These are phyloP conservation scores for Rubroboletus pulcherrimus DNA, from an alignment of 768 basidiomycete species.

Conservation along the genomic window DNA sequence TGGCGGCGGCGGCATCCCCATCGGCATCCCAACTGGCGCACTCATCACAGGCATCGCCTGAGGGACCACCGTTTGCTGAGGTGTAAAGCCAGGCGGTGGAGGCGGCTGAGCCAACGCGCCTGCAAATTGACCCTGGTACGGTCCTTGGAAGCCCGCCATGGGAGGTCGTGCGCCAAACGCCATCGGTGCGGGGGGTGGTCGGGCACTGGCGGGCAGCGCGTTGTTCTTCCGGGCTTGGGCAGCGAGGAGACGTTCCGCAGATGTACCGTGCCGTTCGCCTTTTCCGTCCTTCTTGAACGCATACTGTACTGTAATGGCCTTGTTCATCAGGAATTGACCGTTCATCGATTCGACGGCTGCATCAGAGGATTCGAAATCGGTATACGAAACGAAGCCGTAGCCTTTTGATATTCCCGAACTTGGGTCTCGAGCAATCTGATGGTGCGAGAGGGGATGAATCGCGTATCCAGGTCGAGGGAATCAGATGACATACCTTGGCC, in stretches of 20 bases:
- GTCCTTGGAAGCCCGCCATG: conserved; percentile 68
- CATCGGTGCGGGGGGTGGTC: conserved; percentile 74
- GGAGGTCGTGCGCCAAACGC: conserved; percentile 65
- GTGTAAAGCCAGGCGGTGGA: conserved; percentile 76
- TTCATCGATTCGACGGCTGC: conserved; percentile 97
- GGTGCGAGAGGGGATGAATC: not conserved
- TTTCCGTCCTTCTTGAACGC: conserved; percentile 99
- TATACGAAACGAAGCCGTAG: conserved; percentile 96
- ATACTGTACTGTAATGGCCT: conserved; percentile 94
- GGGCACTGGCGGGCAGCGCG: conserved; percentile 72
- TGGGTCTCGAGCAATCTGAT: conserved; percentile 90
- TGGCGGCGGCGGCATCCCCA: conserved; percentile 37
- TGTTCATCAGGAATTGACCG: conserved; percentile 96
- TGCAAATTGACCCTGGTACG: conserved; percentile 91
- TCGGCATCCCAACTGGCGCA: conserved; percentile 27
- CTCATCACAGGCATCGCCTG: conserved; percentile 36
- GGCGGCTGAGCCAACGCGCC: conserved; percentile 80
- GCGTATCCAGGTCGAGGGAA: not conserved
- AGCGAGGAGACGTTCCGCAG: conserved; percentile 94
- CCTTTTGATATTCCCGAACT: conserved; percentile 85
- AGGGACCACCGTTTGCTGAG: conserved; percentile 65
- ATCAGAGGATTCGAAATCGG: conserved; percentile 96
- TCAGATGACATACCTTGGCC: conserved; percentile 55
- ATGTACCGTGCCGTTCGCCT: conserved; percentile 94
- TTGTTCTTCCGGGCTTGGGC: conserved; percentile 96